A percentile compares a stretch with the other conserved stretches of the same genome.
These are phyloP conservation scores for Symbiodinium natans DNA, from an alignment of 73 alveolate genomes.

Conservation along the genomic window DNA sequence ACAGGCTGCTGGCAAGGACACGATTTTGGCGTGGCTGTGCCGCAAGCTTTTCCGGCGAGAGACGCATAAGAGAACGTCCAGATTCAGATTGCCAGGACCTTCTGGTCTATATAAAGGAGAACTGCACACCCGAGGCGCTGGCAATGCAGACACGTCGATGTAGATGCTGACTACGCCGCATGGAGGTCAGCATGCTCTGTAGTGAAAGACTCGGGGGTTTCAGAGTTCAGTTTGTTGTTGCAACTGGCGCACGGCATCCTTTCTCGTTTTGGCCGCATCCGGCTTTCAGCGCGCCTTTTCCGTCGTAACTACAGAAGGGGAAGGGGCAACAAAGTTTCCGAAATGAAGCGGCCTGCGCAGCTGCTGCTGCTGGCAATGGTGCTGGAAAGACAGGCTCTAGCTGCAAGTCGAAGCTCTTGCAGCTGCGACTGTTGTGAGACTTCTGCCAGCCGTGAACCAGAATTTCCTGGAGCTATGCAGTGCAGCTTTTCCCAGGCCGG, in stretches of 20 bases:
- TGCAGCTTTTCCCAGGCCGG: constrained; percentile 28
- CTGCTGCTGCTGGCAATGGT: neutral
- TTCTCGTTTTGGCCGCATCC: no score
- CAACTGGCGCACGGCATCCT: no score
- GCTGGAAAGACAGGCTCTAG: neutral
- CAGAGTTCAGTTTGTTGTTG: no score
- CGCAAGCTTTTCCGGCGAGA: neutral
- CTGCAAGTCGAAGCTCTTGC: constrained; percentile 43
- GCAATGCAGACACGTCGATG: neutral
- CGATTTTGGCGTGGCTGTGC: neutral
- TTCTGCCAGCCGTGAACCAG: constrained; percentile 42
- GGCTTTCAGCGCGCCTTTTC: neutral
- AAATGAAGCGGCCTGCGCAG: neutral
- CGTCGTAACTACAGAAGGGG: neutral
- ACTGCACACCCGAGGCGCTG: constrained; percentile 38
- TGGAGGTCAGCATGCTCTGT: neutral
- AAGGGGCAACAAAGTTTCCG: neutral
- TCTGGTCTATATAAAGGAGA: constrained; percentile 9
- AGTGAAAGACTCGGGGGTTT: neutral
- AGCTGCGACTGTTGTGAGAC: constrained; percentile 90
- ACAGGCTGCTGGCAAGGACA: constrained; percentile 44
- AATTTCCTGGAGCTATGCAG: constrained; percentile 4
- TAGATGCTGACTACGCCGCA: neutral
- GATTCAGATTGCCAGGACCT: neutral
- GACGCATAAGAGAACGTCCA: neutral